Evolutionary conservation across 2,329 filamentous ascomycete genomes (phyloP).

Genomic region (Colletotrichum musicola): DNA sequence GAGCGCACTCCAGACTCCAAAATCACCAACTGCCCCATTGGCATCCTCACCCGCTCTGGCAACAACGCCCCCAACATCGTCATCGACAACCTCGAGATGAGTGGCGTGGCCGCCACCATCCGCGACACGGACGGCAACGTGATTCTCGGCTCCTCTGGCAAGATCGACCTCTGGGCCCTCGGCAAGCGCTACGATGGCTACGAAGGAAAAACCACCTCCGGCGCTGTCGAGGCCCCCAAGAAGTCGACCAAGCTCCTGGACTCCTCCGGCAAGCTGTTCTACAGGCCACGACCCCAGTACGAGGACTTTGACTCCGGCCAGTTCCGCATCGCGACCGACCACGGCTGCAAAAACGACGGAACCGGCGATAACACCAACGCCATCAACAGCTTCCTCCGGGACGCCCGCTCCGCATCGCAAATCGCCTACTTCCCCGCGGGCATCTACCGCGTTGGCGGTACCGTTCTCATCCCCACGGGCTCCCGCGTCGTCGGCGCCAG

Average conservation of each 20-base stretch:
- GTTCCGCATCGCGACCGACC: constrained; percentile 20
- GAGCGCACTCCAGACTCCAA: not conserved
- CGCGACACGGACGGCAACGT: not conserved
- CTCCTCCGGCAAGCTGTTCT: constrained; percentile 42
- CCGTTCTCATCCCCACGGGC: not conserved
- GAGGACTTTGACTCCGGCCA: constrained; percentile 34
- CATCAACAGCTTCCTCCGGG: constrained; percentile 43
- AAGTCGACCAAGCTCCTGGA: constrained; percentile 32
- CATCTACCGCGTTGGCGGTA: not conserved
- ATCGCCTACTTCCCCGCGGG: constrained; percentile 38
- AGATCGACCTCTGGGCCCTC: constrained; percentile 29
- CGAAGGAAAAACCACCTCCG: constrained; percentile 19
- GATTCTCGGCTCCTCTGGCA: not conserved
- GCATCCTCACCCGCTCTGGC: constrained; percentile 3
- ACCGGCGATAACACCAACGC: constrained; percentile 44
- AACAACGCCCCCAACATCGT: not conserved
- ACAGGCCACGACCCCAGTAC: constrained; percentile 52
- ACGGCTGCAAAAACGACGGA: constrained; percentile 50
- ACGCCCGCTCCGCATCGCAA: not conserved
- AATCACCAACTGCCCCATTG: constrained; percentile 16
- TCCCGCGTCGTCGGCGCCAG: constrained; percentile 54
- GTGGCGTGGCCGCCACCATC: not conserved
- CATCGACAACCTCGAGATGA: not conserved
- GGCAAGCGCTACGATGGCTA: constrained; percentile 29
- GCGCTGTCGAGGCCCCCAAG: constrained; percentile 14